phyloP scores from a whole-genome alignment of 2,329 filamentous ascomycete genomes.

The Fusarium vanettenii region DNA sequence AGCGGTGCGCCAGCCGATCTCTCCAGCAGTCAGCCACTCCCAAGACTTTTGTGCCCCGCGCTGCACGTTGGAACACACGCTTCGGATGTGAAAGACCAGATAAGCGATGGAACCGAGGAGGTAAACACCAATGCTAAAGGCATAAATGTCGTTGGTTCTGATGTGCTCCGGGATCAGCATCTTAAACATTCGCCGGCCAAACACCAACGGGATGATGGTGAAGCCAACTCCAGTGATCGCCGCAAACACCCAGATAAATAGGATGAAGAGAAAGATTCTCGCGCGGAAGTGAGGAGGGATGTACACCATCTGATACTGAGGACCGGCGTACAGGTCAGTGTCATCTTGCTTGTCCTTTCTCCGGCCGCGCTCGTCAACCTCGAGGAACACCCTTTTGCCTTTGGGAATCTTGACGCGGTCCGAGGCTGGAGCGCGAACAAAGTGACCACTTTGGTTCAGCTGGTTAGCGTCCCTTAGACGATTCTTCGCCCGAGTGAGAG shows the following conservation, averaged over 20 bases:
- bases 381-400: conserved; percentile 82
- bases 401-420: conserved; percentile 96
- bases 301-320: conserved; percentile 78
- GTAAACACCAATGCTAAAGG: conserved; percentile 91
- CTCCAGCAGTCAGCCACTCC: conserved; percentile 36
- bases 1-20: conserved; percentile 40
- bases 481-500: conserved; percentile 54
- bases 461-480: conserved; percentile 61
- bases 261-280: conserved; percentile 86
- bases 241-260: conserved; percentile 93
- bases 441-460: conserved; percentile 78
- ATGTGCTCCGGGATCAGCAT: conserved; percentile 76
- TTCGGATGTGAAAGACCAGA: conserved; percentile 62
- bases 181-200: conserved; percentile 84
- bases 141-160: conserved; percentile 93
- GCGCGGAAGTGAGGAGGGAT: conserved; percentile 86
- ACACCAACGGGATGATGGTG: conserved; percentile 86
- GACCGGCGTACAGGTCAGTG: conserved; percentile 64
- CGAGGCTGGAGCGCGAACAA: conserved; percentile 91
- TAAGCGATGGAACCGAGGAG: conserved; percentile 78
- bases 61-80: conserved; percentile 49
- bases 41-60: conserved; percentile 44
- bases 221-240: conserved; percentile 86
- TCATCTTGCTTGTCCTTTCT: conserved; percentile 68
- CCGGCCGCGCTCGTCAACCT: conserved; percentile 74